Evolutionary conservation across 1,139 yeast genomes (phyloP).

Genomic region (Eremothecium sinecaudum): DNA sequence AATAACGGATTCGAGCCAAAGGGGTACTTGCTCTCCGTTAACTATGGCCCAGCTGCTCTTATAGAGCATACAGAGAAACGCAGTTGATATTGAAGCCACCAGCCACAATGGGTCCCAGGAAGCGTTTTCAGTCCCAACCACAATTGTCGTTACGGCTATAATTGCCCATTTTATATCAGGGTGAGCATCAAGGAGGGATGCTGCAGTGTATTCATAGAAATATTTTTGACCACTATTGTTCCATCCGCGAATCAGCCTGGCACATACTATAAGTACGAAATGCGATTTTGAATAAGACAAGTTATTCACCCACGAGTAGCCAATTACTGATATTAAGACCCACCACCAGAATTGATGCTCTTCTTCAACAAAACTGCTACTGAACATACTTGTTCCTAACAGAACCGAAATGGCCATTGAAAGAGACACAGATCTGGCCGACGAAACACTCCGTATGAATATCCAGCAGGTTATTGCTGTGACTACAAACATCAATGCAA

Average conservation of each 20-base stretch:
- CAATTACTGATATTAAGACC: constrained; percentile 29
- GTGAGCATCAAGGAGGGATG: constrained; percentile 27
- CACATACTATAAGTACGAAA: constrained; percentile 32
- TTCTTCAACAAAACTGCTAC: constrained; percentile 90
- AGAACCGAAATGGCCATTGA: constrained; percentile 23
- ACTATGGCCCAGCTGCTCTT: constrained; percentile 48
- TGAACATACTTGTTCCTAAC: constrained; percentile 48
- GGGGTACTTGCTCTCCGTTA: constrained; percentile 33
- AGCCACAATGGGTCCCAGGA: constrained; percentile 32
- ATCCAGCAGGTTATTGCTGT: constrained; percentile 20
- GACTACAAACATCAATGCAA: constrained; percentile 32
- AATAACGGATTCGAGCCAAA: constrained; percentile 9
- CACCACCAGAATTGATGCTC: constrained; percentile 98
- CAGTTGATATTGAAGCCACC: constrained; percentile 35
- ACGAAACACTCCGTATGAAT: constrained; percentile 7
- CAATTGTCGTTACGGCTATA: constrained; percentile 36
- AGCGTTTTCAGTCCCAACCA: constrained; percentile 20
- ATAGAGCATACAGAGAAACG: constrained; percentile 42
- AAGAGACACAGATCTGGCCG: constrained; percentile 9
- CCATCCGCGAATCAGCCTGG: constrained; percentile 74
- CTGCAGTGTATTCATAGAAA: constrained; percentile 41
- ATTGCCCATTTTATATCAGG: constrained; percentile 42
- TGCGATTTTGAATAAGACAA: constrained; percentile 11
- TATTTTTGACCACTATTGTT: constrained; percentile 85
- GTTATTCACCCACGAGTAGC: constrained; percentile 8